Conservation (phyloP, 2,329 filamentous ascomycete genomes). For the Pseudogymnoascus sp. region DNA sequence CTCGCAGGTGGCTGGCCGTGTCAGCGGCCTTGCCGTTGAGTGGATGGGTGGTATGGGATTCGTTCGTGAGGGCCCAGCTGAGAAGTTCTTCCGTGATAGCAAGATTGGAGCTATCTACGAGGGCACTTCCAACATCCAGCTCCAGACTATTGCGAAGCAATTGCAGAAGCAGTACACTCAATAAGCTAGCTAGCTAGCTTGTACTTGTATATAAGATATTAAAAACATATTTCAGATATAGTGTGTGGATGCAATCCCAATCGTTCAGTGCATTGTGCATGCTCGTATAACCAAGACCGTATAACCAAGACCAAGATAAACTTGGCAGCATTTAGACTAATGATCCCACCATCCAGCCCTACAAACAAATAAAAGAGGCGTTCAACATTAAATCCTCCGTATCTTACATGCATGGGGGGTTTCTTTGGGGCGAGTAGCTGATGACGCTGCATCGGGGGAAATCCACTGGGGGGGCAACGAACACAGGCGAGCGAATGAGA, state of each 20-base stretch:
- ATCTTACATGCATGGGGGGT: neutral
- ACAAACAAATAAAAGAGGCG: neutral
- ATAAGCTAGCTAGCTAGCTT: conserved; percentile 26
- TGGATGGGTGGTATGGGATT: conserved; percentile 99
- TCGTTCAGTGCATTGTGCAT: neutral
- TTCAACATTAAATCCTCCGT: conserved; percentile 2
- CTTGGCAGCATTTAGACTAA: neutral
- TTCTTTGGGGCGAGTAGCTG: neutral
- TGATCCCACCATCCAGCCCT: neutral
- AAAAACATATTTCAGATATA: neutral
- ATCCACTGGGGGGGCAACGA: conserved; percentile 1
- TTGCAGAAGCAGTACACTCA: conserved; percentile 62
- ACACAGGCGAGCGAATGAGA: conserved; percentile 4
- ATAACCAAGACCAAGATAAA: neutral
- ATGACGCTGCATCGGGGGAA: neutral
- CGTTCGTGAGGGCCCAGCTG: conserved; percentile 87
- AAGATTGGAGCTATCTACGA: conserved; percentile 99
- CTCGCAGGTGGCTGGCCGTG: conserved; percentile 82
- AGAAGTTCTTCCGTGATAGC: conserved; percentile 96
- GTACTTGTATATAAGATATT: neutral
- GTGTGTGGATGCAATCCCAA: neutral
- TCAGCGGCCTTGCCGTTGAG: conserved; percentile 81
- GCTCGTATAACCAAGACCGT: neutral
- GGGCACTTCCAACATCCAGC: conserved; percentile 73
- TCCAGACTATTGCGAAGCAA: conserved; percentile 64